Conservation (phyloP, 176 grass and related monocot species). For the Cymbopogon citratus region DNA sequence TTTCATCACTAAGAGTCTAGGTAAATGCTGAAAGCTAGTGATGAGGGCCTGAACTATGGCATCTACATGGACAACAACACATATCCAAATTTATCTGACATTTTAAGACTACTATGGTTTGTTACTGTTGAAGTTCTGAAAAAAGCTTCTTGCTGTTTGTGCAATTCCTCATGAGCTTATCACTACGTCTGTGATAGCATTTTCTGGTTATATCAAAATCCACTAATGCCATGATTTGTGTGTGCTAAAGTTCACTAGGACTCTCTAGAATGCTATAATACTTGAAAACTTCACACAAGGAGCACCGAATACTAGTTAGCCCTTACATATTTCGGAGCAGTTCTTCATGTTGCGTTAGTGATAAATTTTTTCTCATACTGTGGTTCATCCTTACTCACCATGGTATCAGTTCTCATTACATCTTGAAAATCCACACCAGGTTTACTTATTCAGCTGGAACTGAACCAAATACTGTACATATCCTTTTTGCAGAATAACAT, state of each 20-base stretch:
- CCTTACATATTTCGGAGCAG: neutral
- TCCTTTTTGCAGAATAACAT: slow-evolving; percentile 31
- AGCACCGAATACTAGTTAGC: neutral
- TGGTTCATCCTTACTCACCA: neutral
- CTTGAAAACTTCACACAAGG: neutral
- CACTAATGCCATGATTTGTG: neutral
- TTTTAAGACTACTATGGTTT: neutral
- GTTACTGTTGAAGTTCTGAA: neutral
- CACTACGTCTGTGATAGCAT: neutral
- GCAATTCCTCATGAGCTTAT: neutral
- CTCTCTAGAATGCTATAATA: neutral
- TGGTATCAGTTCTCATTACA: neutral
- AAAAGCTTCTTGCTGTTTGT: neutral
- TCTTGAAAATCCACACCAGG: neutral
- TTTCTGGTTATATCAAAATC: neutral
- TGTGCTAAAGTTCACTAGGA: neutral
- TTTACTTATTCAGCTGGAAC: slow-evolving; percentile 6
- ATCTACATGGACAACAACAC: neutral
- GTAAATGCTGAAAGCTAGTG: neutral
- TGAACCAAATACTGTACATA: neutral
- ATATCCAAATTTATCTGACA: neutral
- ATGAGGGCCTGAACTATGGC: neutral
- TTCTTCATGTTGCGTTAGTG: neutral
- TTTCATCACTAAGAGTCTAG: neutral
- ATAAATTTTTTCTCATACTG: neutral